phyloP scores from a whole-genome alignment of 1,284 basidiomycete species.

The Athelia sp. region DNA sequence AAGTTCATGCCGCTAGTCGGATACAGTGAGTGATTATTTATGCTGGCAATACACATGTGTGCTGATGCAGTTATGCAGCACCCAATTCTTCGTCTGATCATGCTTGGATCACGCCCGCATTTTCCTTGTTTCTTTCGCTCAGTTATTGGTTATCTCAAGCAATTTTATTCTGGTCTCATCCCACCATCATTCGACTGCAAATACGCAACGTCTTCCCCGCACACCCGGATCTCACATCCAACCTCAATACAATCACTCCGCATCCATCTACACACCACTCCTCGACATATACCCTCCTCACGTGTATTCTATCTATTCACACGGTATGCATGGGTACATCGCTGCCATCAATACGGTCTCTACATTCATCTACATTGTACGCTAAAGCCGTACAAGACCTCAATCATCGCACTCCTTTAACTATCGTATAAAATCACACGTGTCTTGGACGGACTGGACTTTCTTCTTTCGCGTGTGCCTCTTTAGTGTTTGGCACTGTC shows the following conservation, averaged over 20 bases:
- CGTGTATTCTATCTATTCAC: not conserved
- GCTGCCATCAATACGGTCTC: not conserved
- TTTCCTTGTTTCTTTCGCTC: not conserved
- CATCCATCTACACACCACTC: not conserved
- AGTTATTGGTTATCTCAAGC: slow-evolving; percentile 2
- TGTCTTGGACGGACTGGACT: too few relatives aligned
- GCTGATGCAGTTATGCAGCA: slow-evolving; percentile 25
- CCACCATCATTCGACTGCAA: not conserved
- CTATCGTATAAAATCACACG: too few relatives aligned
- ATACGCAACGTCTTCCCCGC: not conserved
- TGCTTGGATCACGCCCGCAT: not conserved
- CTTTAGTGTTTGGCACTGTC: too few relatives aligned
- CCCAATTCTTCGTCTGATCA: slow-evolving; percentile 47
- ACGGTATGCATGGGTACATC: not conserved
- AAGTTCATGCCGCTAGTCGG: slow-evolving; percentile 86
- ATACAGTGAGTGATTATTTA: slow-evolving; percentile 59
- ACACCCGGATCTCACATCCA: not conserved
- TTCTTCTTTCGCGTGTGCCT: too few relatives aligned
- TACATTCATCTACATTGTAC: slow-evolving; percentile 1
- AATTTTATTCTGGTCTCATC: slow-evolving; percentile 1
- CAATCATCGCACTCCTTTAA: slow-evolving; percentile 1
- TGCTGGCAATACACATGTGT: not conserved
- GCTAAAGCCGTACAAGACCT: not conserved
- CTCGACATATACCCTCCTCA: not conserved
- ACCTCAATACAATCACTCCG: not conserved